Evolutionary conservation across 768 basidiomycete genomes (phyloP).

Genomic region (Auriscalpium microsporum): DNA sequence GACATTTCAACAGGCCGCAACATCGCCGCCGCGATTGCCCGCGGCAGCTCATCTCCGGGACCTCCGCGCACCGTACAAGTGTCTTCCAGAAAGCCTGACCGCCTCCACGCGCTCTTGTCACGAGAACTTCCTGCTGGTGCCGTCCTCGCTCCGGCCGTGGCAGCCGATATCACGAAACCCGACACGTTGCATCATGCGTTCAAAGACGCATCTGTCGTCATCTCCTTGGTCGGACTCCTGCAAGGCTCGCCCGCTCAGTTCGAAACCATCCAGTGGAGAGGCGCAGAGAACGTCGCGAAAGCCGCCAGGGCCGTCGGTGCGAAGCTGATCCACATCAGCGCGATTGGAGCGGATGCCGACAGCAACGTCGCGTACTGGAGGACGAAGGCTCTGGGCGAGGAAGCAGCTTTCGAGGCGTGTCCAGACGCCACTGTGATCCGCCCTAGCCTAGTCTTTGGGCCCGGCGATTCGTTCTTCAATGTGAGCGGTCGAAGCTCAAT

Average conservation of each 20-base stretch:
- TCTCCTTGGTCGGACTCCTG: conserved; percentile 66
- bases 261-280: conserved; percentile 52
- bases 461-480: conserved; percentile 68
- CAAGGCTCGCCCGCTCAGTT: conserved; percentile 49
- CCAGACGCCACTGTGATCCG: conserved; percentile 54
- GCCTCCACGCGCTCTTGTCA: conserved; percentile 27
- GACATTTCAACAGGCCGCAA: conserved; percentile 37
- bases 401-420: conserved; percentile 37
- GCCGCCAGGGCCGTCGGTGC: conserved; percentile 45
- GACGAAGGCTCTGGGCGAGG: conserved; percentile 59
- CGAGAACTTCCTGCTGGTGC: conserved; percentile 20
- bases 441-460: conserved; percentile 70
- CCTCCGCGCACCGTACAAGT: conserved; percentile 41
- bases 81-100: conserved; percentile 49
- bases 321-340: conserved; percentile 58
- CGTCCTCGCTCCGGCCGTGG: conserved; percentile 33
- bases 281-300: conserved; percentile 57
- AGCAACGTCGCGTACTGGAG: conserved; percentile 52
- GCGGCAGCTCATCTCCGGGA: conserved; percentile 11
- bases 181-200: conserved; percentile 41
- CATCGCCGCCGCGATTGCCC: conserved; percentile 45
- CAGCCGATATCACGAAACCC: conserved; percentile 49
- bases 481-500: conserved; percentile 31
- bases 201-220: conserved; percentile 44
- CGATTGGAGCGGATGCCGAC: conserved; percentile 59